Evolutionary conservation across 306 rosid genomes (phyloP), one percentile per base, ranked within the genome.

Genomic region (Argentina anserina): DNA sequence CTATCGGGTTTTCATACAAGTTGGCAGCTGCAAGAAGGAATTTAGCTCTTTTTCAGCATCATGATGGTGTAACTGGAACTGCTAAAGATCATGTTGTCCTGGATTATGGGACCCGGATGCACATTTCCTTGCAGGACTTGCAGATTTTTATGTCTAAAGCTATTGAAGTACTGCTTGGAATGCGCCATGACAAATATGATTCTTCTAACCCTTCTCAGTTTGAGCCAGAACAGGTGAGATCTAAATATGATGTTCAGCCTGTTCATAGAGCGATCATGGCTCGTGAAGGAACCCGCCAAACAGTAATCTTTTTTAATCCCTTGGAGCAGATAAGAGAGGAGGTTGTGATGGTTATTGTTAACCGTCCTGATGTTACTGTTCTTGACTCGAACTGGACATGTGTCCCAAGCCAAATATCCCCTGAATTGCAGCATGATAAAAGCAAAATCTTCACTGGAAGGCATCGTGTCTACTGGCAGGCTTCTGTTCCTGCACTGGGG

Each of bases 41-140:
- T 75, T 83, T 94, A 60, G 99, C 99, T 70, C 99, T 94, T 79
- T 94, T 94, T 80, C 99, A 94, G 90, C 99, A 94, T 82, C 99
- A 94, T 76, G 99, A 94, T 69, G 99, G 99, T 43, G 99, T 94
- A 69, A 91, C 99, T 15, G 99, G 99, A 75, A 94, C 99, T 53
- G 99, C 99, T 63, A 94, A 91, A 78, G 97, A 94, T 79, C 91
- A 94, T 10, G 97, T 94, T 75, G 99, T 94, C 69, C 76, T 61
- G 71, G 97, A 94, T 84, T 94, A 94, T 29, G 99, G 99, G 75
- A 81, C 78, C 73, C 90, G 99, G 71, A 94, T 94, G 99, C 91
- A 94, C 76, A 89, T 86, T 69, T 94, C 97, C 31, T 80, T 94
- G 81, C 95, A 84, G 73, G 99, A 94, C 85, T 76, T 94, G 89